A percentile compares a stretch with the other conserved stretches of the same genome.
These are phyloP conservation scores for Thalassiosira oceanica DNA, from an alignment of 352 stramenopile species.

Conservation along the genomic window DNA sequence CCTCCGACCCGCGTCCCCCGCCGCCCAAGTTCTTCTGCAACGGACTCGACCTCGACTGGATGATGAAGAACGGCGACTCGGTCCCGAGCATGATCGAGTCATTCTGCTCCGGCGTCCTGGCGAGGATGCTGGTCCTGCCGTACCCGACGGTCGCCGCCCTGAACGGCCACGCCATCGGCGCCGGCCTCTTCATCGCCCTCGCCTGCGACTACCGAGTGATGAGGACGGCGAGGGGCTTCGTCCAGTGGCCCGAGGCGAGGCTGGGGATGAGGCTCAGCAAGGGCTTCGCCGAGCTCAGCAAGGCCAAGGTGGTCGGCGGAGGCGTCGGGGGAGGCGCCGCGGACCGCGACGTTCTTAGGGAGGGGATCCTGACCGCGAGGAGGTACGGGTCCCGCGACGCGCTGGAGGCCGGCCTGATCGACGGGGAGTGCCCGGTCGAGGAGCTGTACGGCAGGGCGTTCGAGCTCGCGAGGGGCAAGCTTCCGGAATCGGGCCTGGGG, in stretches of 20 bases:
- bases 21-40: constrained; percentile 59
- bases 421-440: constrained; percentile 32
- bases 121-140: constrained; percentile 40
- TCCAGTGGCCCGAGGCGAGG: constrained; percentile 50
- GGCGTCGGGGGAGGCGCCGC: background rate
- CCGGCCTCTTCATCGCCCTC: constrained; percentile 51
- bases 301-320: constrained; percentile 31
- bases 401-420: constrained; percentile 33
- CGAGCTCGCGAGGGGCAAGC: constrained; percentile 17
- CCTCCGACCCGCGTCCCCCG: background rate
- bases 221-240: constrained; percentile 37
- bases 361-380: constrained; percentile 45
- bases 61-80: constrained; percentile 15
- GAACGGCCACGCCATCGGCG: constrained; percentile 59
- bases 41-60: constrained; percentile 54
- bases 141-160: constrained; percentile 49
- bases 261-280: constrained; percentile 56
- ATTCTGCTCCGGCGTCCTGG: constrained; percentile 44
- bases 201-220: constrained; percentile 60
- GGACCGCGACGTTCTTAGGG: constrained; percentile 21
- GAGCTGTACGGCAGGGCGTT: constrained; percentile 25
- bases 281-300: constrained; percentile 56
- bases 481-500: constrained; percentile 32
- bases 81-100: constrained; percentile 29
- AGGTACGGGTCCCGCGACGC: constrained; percentile 37